Evolutionary conservation across 805 yeast genomes (phyloP).

Genomic region (Candida parachauliodes): DNA sequence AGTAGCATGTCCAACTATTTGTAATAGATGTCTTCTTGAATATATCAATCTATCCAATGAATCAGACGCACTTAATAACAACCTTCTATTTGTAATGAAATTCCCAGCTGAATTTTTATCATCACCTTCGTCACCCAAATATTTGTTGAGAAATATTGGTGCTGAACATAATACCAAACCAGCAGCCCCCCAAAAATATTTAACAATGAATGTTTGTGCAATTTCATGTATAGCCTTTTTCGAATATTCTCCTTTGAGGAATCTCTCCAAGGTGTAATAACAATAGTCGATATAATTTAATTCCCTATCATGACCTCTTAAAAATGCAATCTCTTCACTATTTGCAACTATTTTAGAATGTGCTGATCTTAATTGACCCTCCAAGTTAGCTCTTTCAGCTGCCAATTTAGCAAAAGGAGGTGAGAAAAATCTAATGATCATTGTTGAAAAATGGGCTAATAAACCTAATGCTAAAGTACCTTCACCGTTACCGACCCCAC

Average conservation of each 20-base stretch:
- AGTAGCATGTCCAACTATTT: conserved; percentile 75
- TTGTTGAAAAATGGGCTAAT: conserved; percentile 77
- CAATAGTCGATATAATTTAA: conserved; percentile 71
- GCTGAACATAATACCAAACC: conserved; percentile 84
- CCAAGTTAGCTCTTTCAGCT: conserved; percentile 70
- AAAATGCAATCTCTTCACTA: conserved; percentile 83
- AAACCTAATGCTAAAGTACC: conserved; percentile 76
- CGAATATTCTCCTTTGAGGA: conserved; percentile 70
- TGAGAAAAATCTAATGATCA: conserved; percentile 67
- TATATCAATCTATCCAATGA: conserved; percentile 85
- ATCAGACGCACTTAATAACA: conserved; percentile 78
- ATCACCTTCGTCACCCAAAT: conserved; percentile 39
- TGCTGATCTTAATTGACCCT: conserved; percentile 77
- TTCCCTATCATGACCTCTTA: conserved; percentile 79
- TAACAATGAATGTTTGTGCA: conserved; percentile 83
- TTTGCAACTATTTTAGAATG: conserved; percentile 79
- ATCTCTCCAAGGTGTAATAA: conserved; percentile 77
- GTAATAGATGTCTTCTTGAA: conserved; percentile 79
- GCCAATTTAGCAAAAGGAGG: conserved; percentile 88
- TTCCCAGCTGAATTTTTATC: conserved; percentile 62
- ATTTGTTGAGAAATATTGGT: conserved; percentile 71
- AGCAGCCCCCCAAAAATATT: conserved; percentile 94
- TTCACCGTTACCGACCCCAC: conserved; percentile 69
- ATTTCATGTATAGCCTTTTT: conserved; percentile 77
- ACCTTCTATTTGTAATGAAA: conserved; percentile 83